A percentile compares a stretch with the other conserved stretches of the same genome.
phyloP scores from a whole-genome alignment of 2,329 filamentous ascomycete genomes.

The Remersonia thermophila region DNA sequence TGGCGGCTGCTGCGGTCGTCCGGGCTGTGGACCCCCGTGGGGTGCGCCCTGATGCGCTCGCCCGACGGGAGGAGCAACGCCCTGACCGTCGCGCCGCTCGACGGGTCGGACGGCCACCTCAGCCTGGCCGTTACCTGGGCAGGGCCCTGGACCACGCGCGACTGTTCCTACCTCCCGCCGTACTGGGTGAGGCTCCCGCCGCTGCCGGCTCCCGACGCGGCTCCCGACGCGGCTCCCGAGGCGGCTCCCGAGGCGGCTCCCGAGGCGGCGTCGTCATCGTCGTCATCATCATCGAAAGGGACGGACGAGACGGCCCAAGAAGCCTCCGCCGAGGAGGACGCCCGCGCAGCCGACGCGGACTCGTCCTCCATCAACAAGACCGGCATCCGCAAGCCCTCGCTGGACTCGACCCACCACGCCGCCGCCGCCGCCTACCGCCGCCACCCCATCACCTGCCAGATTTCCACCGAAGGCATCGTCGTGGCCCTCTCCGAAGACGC shows the following conservation, averaged over 20 bases:
- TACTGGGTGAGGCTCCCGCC: conserved; percentile 45
- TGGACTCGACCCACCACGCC: not conserved
- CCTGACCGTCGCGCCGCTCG: conserved; percentile 40
- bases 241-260: no score
- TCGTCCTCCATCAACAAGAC: not conserved
- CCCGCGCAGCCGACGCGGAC: not conserved
- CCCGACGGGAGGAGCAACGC: conserved; percentile 37
- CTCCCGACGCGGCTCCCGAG: no score
- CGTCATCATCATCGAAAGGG: no score
- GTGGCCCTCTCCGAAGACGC: conserved; percentile 29
- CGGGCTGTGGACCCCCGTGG: conserved; percentile 48
- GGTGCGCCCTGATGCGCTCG: conserved; percentile 42
- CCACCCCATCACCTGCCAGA: conserved; percentile 29
- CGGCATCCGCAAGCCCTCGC: conserved; percentile 8
- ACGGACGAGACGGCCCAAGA: no score
- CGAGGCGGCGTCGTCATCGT: not conserved
- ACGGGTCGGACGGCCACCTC: conserved; percentile 49
- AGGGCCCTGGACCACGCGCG: conserved; percentile 39
- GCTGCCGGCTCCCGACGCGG: no score
- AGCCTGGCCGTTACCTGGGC: conserved; percentile 47
- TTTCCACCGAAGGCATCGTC: conserved; percentile 34
- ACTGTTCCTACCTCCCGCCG: conserved; percentile 40
- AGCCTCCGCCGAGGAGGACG: not conserved
- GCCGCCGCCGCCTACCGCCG: conserved; percentile 19
- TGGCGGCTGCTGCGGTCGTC: conserved; percentile 45